Evolutionary conservation across 2,329 filamentous ascomycete genomes (phyloP), one percentile per base, ranked within the genome.

Genomic region (Cladosporium sp.): DNA sequence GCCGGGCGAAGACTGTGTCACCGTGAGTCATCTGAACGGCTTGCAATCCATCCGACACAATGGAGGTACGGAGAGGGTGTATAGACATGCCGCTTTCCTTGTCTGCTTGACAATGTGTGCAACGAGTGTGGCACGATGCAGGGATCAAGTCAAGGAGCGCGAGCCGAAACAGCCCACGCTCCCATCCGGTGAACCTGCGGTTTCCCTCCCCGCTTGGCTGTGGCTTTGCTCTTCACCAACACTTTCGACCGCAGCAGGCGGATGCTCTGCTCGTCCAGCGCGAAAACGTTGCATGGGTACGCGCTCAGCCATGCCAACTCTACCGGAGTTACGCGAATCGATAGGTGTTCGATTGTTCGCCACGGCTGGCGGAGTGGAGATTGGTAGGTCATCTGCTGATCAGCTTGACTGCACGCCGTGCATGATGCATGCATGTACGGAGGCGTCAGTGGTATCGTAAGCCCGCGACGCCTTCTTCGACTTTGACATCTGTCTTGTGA

Each of bases 241-340:
- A 9, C 28, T 32, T 10, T 32, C 28, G 8, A 32, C 28, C 28
- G 28, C 28, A 32, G 28, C 28, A 32, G 8, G 12, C 28, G 28
- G 12, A 32, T 10, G 28, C 28, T 32, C 8, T 32, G 28, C 28
- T 32, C 12, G 28, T 32, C 12, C 3, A 32, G 28, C 28, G 12
- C 28, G 12, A 7, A 32, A 32, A 3, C 28, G 12, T 32, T 10
- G 28, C 28, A 44, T n/a, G 22, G 25, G 24, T 28, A 45, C 42
- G 42, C 42, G 42, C 42, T 45, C 42, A 45, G 42, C 42, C 42
- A 45, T 45, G 42, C 42, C 42, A 45, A 25, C 42, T 45, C 42
- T 45, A 45, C 42, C 42, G 42, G 20, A 28, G 2, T 7, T 19
- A n/a, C 42, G 42, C 42, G 42, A 12, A 22, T 9, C 28, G 22